Conservation (phyloP, 768 basidiomycete genomes). For the Podaxis carcinomalis region DNA sequence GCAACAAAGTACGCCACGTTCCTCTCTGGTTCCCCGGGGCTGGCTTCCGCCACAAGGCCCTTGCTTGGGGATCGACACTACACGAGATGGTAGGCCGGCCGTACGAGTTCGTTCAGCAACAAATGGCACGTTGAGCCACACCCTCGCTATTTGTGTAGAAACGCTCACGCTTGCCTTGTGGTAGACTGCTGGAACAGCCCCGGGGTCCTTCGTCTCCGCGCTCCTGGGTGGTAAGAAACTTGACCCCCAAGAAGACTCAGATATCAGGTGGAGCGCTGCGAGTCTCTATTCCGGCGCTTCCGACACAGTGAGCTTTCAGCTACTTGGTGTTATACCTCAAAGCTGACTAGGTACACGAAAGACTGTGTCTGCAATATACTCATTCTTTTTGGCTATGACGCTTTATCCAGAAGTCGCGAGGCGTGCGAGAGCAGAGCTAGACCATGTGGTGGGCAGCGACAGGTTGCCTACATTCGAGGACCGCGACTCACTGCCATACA, state of each 20-base stretch:
- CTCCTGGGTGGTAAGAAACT: conserved; percentile 49
- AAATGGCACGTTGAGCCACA: conserved; percentile 41
- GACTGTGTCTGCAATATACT: conserved; percentile 60
- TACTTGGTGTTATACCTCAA: neutral
- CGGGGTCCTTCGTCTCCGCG: conserved; percentile 53
- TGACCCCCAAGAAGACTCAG: conserved; percentile 51
- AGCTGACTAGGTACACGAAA: conserved; percentile 19
- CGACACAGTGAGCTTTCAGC: conserved; percentile 41
- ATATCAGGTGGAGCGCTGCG: conserved; percentile 65
- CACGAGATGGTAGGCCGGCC: conserved; percentile 53
- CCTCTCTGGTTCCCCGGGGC: conserved; percentile 67
- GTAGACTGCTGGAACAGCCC: conserved; percentile 57
- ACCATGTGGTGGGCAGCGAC: conserved; percentile 52
- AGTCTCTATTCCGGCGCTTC: conserved; percentile 55
- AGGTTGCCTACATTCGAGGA: conserved; percentile 59
- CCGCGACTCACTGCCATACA: conserved; percentile 52
- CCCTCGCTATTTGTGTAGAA: neutral
- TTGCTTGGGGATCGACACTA: conserved; percentile 48
- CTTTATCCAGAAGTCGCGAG: conserved; percentile 50
- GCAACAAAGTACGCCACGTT: conserved; percentile 44
- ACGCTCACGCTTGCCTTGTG: neutral
- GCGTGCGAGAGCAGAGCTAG: conserved; percentile 63
- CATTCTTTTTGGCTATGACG: conserved; percentile 60
- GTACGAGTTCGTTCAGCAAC: conserved; percentile 54
- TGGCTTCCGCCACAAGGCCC: conserved; percentile 49